These are phyloP conservation scores for Warburgia ugandensis DNA, from an alignment of 164 flowering plant species.

Conservation along the genomic window DNA sequence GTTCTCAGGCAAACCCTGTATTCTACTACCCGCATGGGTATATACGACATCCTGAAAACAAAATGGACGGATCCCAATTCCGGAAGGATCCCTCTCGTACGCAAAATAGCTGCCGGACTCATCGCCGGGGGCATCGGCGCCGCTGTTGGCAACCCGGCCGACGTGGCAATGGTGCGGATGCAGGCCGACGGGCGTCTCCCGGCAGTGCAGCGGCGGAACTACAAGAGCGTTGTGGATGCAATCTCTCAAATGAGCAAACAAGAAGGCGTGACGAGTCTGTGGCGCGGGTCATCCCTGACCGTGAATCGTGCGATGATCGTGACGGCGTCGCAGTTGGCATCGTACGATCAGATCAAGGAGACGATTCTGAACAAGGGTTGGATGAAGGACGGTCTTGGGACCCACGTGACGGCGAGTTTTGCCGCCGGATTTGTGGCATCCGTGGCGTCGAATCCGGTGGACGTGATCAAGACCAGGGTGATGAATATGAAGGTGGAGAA, in stretches of 20 bases:
- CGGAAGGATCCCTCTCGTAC: conserved; percentile 38
- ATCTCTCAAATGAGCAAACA: conserved; percentile 45
- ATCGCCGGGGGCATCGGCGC: conserved; percentile 81
- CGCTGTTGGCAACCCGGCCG: conserved; percentile 85
- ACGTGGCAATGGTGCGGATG: conserved; percentile 90
- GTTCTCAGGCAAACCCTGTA: conserved; percentile 77
- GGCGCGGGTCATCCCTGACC: conserved; percentile 88
- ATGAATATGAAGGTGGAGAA: conserved; percentile 94
- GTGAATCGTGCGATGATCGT: conserved; percentile 92
- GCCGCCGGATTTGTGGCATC: conserved; percentile 87
- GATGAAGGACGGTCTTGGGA: conserved; percentile 75
- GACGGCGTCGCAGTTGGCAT: conserved; percentile 86
- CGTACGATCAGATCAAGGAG: conserved; percentile 87
- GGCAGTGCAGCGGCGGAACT: conserved; percentile 57
- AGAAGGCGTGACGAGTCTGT: conserved; percentile 66
- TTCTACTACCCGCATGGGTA: conserved; percentile 86
- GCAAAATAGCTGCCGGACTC: conserved; percentile 60
- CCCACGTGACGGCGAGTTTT: conserved; percentile 83
- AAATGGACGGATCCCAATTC: conserved; percentile 66
- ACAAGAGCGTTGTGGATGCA: conserved; percentile 71
- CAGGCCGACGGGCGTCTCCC: conserved; percentile 95
- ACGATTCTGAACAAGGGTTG: conserved; percentile 38
- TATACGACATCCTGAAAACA: conserved; percentile 60
- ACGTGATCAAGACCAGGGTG: conserved; percentile 83
- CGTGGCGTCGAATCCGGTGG: conserved; percentile 79